Base-by-base conservation (phyloP, 176 grass and related monocot species). In the Aegilops tauschii region DNA sequence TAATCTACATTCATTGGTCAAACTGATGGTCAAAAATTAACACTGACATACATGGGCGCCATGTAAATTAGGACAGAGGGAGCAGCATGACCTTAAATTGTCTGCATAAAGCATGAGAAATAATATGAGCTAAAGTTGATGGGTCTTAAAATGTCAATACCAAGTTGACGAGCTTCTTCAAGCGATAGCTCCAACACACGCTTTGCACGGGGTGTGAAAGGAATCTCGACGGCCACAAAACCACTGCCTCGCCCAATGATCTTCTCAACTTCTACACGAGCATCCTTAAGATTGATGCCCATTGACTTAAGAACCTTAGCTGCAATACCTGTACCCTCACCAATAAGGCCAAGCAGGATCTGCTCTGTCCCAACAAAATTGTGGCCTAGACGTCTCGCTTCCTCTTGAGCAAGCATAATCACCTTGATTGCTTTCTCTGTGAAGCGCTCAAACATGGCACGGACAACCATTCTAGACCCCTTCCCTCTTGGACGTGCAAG, bases 261-360 rank as follows among this genome's bases (percentile, higher is more conserved):
- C 85, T 97, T 99, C 65, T 99, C 97, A 54, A 99, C 97, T 88
- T 97, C 94, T 0, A 96, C 87, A 34, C 97, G 89, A 1, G 97
- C 97, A 91, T 99, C 97, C 83, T 99, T 97, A 80, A 99, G 90
- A 89, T 93, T 99, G 83, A 99, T 94, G 58, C 94, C 97, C 92
- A 93, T 94, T 54, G 94, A 97, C 80, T 99, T 96, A 12, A 99
- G 82, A 85, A 99, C 97, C 87, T 96, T 99, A 2, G 94, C 97
- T 2, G 97, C 97, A 88, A 96, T 96, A 36, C 94, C 90, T 31
- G 94, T 96, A 17, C 94, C 97, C 81, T 96, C 94, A 36, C 97
- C 92, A 36, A 96, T 93, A 86, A 99, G 89, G 18, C 92, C 97
- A 80, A 99, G 73, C 36, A 99, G 70, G 83, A 99, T 94, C 69